Base-by-base conservation (phyloP, 140 eudicot species). In the Cichorium intybus region DNA sequence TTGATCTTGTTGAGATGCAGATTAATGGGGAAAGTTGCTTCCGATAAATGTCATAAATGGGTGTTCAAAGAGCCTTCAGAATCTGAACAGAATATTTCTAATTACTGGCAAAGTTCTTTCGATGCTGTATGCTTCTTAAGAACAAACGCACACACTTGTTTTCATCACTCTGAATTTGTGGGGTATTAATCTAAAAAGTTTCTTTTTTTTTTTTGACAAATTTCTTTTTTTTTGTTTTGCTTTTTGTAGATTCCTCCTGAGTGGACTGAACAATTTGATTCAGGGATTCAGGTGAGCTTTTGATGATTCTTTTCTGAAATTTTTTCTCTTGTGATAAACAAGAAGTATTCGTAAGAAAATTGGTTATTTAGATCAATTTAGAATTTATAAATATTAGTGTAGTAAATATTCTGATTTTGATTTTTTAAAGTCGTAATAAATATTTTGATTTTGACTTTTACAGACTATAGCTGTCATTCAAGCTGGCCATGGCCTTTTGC, bases 401-500 rank as follows among this genome's bases (percentile, higher is more conserved):
- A 37, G 3, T 37, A 37, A 37, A 37, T 37, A 0, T 37, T 37
- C 15, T 0, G 46, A 37, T 43, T 15, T 15, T 14, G 18, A 43
- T 0, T 43, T 43, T 14, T 43, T 43, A 43, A 43, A 35, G 43
- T 35, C 43, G 49, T 15, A 15, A 43, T 43, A 14, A 43, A 43
- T 43, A 14, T 43, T 43, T 15, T 43, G 3, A 14, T 43, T 43
- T 43, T 51, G 9, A 10, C 56, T 10, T 12, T n/a, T 53, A 47
- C 78, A 91, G 98, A 92, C 98, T 20, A 92, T 92, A 43, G 98
- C 98, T 63, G 98, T 92, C 37, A 88, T 92, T 75, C 98, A 92
- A 83, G 98, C 98, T 75, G 98, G 98, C 45, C 98, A 92, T 81
- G 98, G 98, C 56, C 98, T 88, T 56, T 83, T 92, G 70, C 98